A percentile compares a stretch with the other conserved stretches of the same genome.
Conservation (phyloP, 2,329 filamentous ascomycete species). For the Apiospora marii region DNA sequence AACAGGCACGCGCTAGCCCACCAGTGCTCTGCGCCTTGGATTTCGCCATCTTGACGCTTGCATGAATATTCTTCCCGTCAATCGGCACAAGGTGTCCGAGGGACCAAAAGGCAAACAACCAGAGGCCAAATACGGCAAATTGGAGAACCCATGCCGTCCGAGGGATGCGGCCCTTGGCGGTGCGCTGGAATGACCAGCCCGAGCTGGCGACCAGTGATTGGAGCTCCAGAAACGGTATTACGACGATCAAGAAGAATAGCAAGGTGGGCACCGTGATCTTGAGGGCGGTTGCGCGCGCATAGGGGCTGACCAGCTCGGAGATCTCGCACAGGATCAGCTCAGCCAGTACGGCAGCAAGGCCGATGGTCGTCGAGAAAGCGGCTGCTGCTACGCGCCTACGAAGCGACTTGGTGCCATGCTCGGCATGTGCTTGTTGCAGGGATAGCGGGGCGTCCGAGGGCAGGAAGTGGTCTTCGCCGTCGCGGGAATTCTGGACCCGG, state of each 20-base stretch:
- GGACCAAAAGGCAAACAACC: constrained; percentile 81
- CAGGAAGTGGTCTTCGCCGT: constrained; percentile 68
- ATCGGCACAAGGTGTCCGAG: constrained; percentile 69
- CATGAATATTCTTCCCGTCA: constrained; percentile 51
- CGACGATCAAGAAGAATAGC: constrained; percentile 74
- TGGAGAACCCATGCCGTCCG: constrained; percentile 72
- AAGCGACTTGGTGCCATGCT: constrained; percentile 61
- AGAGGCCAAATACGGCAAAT: constrained; percentile 66
- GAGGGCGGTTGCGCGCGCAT: constrained; percentile 72
- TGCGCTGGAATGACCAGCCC: constrained; percentile 70
- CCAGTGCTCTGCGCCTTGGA: constrained; percentile 48
- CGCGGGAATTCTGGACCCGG: constrained; percentile 56
- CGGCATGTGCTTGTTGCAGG: constrained; percentile 65
- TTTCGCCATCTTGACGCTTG: constrained; percentile 46
- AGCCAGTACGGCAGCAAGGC: constrained; percentile 77
- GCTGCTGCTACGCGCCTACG: constrained; percentile 62
- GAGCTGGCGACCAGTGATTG: constrained; percentile 66
- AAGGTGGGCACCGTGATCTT: constrained; percentile 74
- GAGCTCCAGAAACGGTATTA: constrained; percentile 82
- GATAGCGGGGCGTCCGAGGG: constrained; percentile 68
- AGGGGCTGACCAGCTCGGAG: constrained; percentile 73
- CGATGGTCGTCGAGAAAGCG: constrained; percentile 80
- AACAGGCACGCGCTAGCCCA: constrained; percentile 59
- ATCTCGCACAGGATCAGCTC: constrained; percentile 87
- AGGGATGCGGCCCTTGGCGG: constrained; percentile 62